Evolutionary conservation across 2,329 filamentous ascomycete species (phyloP).

Genomic region (Chrysoporthe puriensis): DNA sequence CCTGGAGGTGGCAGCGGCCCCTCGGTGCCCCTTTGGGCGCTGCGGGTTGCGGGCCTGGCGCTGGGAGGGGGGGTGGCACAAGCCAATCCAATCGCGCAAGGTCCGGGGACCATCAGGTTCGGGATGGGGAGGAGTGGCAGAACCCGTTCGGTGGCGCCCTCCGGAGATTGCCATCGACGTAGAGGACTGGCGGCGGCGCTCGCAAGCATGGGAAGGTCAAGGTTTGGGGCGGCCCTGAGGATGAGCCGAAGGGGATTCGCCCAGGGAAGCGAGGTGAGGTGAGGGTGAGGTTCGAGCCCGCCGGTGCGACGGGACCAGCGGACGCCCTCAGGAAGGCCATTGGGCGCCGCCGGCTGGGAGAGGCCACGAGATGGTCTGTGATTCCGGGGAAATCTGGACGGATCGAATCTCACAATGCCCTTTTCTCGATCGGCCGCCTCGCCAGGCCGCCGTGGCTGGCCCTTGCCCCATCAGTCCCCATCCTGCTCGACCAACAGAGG

Average conservation of each 20-base stretch:
- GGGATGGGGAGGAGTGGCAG: background rate
- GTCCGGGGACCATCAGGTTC: background rate
- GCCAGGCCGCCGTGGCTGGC: background rate
- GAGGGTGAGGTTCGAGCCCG: background rate
- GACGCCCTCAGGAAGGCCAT: background rate
- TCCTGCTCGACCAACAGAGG: too few species aligned
- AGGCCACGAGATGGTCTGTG: slow-evolving; percentile 19
- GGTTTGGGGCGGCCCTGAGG: background rate
- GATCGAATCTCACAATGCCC: background rate
- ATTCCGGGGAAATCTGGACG: slow-evolving; percentile 12
- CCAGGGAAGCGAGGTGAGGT: background rate
- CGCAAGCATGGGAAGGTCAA: background rate
- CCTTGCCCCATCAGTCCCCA: background rate
- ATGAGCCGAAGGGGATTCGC: slow-evolving; percentile 1
- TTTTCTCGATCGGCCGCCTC: background rate
- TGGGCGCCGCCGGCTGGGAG: background rate
- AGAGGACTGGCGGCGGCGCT: background rate
- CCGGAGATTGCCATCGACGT: slow-evolving; percentile 24
- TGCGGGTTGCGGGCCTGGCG: background rate
- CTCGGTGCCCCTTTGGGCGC: background rate
- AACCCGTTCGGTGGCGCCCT: slow-evolving; percentile 22
- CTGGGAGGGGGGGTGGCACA: too few species aligned
- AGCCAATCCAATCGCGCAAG: background rate
- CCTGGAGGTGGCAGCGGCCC: slow-evolving; percentile 17
- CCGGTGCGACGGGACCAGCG: background rate